Conservation (phyloP, 148 eudicot genomes). For the Diospyros lotus region DNA sequence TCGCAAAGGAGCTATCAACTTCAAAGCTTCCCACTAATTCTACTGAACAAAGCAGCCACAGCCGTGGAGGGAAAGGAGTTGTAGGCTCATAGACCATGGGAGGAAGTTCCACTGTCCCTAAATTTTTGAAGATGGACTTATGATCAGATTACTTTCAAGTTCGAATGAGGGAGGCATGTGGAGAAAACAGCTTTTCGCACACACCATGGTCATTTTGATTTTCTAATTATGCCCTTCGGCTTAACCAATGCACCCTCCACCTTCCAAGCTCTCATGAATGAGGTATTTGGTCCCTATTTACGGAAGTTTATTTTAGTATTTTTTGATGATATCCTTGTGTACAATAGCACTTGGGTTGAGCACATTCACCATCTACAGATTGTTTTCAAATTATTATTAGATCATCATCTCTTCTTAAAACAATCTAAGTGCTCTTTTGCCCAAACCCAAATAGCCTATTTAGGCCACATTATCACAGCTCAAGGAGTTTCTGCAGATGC, state of each 20-base stretch:
- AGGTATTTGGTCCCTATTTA: not conserved
- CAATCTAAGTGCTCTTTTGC: not conserved
- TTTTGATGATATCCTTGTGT: constrained; percentile 11
- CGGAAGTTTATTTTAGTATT: not conserved
- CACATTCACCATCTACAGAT: not conserved
- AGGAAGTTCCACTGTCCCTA: no score
- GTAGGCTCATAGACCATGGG: no score
- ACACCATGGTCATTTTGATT: no score
- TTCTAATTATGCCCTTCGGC: no score
- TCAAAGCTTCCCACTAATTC: no score
- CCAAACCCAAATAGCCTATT: not conserved
- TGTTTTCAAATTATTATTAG: not conserved
- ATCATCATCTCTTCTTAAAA: not conserved
- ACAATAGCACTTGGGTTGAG: not conserved
- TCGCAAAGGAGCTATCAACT: no score
- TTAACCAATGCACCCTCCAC: constrained; percentile 1
- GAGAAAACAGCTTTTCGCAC: no score
- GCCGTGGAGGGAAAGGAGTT: no score
- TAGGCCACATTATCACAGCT: constrained; percentile 7
- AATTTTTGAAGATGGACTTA: no score
- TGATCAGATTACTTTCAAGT: no score
- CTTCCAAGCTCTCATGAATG: not conserved
- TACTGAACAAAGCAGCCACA: no score
- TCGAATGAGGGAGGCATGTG: no score
- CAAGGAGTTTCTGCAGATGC: not conserved